Percentiles rank a stretch among this genome's conserved stretches.
These are phyloP conservation scores for Nigrospora osmanthi DNA, from an alignment of 2,329 filamentous ascomycete genomes.

Conservation along the genomic window DNA sequence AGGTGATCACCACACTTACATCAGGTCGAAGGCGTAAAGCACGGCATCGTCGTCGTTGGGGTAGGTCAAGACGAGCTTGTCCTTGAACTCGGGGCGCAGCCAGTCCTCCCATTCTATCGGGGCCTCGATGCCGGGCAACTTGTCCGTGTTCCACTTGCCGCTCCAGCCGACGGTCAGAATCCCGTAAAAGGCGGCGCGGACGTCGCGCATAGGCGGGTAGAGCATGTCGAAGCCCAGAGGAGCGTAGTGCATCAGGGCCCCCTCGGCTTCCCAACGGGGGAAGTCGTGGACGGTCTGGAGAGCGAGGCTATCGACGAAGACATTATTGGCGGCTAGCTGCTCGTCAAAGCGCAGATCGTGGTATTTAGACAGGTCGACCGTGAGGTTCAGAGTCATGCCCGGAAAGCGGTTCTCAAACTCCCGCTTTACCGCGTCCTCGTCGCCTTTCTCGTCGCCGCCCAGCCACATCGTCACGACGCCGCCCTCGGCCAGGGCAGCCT, in stretches of 20 bases:
- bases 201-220: slow-evolving; percentile 30
- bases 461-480: slow-evolving; percentile 37
- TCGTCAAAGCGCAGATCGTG: slow-evolving; percentile 38
- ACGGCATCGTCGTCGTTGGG: slow-evolving; percentile 52
- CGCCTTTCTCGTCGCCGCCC: slow-evolving; percentile 36
- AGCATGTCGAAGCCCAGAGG: slow-evolving; percentile 37
- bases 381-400: slow-evolving; percentile 41
- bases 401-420: slow-evolving; percentile 40
- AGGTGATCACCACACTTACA: slow-evolving; percentile 32
- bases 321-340: slow-evolving; percentile 28
- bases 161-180: slow-evolving; percentile 28
- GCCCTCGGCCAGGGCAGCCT: slow-evolving; percentile 38
- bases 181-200: slow-evolving; percentile 32
- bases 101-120: slow-evolving; percentile 33
- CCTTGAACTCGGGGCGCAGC: slow-evolving; percentile 40
- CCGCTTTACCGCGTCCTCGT: slow-evolving; percentile 29
- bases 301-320: slow-evolving; percentile 36
- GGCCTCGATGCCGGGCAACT: slow-evolving; percentile 20
- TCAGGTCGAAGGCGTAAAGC: slow-evolving; percentile 38
- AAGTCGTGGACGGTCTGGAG: slow-evolving; percentile 45
- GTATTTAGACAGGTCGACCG: slow-evolving; percentile 49
- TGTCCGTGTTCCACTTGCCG: slow-evolving; percentile 27
- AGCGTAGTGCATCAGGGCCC: slow-evolving; percentile 39
- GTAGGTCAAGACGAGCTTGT: slow-evolving; percentile 45
- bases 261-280: slow-evolving; percentile 40